Percentiles rank a stretch among this genome's conserved stretches.
phyloP scores from a whole-genome alignment of 495 filamentous ascomycete species.

The Pyrenopolyporus hunteri region DNA sequence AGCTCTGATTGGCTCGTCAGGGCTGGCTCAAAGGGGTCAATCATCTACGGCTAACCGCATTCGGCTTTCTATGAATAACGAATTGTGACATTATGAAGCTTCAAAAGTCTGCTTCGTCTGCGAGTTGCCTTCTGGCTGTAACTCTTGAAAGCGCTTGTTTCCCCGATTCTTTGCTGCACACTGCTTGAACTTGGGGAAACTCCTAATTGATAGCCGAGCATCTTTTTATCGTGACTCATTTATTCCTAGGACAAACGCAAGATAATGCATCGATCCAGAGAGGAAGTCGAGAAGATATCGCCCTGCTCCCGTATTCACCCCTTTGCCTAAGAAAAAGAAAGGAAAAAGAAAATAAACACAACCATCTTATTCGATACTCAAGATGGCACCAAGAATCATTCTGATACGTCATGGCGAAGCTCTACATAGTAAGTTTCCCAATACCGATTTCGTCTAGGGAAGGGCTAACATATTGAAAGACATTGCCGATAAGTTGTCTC shows the following conservation, averaged over 20 bases:
- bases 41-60: constrained; percentile 6
- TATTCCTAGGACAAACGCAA: neutral
- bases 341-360: too few relatives aligned
- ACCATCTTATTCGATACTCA: neutral
- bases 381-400: constrained; percentile 54
- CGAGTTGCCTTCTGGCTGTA: neutral
- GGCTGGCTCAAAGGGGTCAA: constrained; percentile 3
- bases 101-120: constrained; percentile 19
- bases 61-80: constrained; percentile 31
- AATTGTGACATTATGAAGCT: constrained; percentile 29
- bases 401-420: constrained; percentile 59
- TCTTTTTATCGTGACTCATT: constrained; percentile 2
- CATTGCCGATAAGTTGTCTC: constrained; percentile 36
- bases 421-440: constrained; percentile 47
- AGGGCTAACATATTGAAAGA: constrained; percentile 29
- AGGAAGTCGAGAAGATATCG: constrained; percentile 7
- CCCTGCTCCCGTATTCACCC: constrained; percentile 5
- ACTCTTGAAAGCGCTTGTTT: neutral
- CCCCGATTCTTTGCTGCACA: constrained; percentile 8
- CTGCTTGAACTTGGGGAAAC: neutral
- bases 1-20: constrained; percentile 1
- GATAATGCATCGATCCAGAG: constrained; percentile 23
- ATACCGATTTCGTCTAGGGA: neutral
- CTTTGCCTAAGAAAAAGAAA: constrained; percentile 9
- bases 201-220: neutral